Base-by-base conservation (phyloP, 176 grass and related monocot species). In the Oryza longistaminata region DNA sequence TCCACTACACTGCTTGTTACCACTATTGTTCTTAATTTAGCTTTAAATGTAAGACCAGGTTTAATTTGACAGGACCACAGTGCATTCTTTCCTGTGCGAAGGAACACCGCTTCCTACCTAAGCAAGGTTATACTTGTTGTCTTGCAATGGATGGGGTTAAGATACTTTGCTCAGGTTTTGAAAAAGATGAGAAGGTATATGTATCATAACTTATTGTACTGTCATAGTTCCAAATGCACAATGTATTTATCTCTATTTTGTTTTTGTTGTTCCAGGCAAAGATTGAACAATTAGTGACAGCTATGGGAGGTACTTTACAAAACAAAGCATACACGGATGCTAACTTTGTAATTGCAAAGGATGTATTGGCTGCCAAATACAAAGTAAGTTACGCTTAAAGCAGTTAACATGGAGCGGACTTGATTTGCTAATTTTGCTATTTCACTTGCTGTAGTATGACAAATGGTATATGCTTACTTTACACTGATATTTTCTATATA, bases 71-170 rank as follows among this genome's bases (percentile, higher is more conserved):
- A 98, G 96, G 96, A 66, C 96, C 96, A 74, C 93, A 93, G 16
- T 98, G 96, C 40, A 82, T 98, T 73, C 81, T 98, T 71, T 93
- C 89, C 21, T 98, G 96, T 85, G 93, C 96, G 17, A 98, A 95
- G 83, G 96, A 98, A 80, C 91, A 73, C 31, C 90, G 88, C 52
- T 82, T 42, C 83, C 89, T 98, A 64, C 96, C 96, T 76, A 93
- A 98, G 81, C 89, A 98, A 95, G 90, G 85, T 39, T 98, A 98
- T 87, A 98, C 96, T 74, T 98, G 96, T 83, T 98, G 96, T 75
- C 93, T 98, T 76, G 91, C 96, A 68, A 95, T 98, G 96, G 96
- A 98, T 86, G 91, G 91, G 42, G 96, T 95, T 82, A 98, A 85
- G 76, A 86, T 90, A 87, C 80, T 93, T 45, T 76, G 89, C 87